Evolutionary conservation across 495 filamentous ascomycete species (phyloP).

Genomic region (Mytilinidion resinicola): DNA sequence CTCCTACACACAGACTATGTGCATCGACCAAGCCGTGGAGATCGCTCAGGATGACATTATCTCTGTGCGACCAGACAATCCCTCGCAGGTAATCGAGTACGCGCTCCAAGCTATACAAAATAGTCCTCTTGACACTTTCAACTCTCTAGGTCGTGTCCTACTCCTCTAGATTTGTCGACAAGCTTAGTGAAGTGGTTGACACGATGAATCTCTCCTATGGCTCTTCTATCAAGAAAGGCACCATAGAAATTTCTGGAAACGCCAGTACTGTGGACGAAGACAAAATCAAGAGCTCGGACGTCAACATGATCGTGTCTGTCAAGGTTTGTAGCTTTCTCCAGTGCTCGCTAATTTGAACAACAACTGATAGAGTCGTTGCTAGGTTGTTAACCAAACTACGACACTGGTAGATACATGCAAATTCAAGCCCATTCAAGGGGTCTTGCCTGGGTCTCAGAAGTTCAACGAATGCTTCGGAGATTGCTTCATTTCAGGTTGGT

Average conservation of each 20-base stretch:
- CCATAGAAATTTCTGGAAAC: conserved; percentile 25
- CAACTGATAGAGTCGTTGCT: background rate
- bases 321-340: conserved; percentile 1
- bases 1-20: background rate
- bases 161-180: conserved; percentile 24
- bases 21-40: background rate
- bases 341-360: background rate
- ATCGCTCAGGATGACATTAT: background rate
- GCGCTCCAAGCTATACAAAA: background rate
- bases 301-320: conserved; percentile 29
- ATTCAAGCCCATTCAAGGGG: background rate
- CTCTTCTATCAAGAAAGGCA: conserved; percentile 28
- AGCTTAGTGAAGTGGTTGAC: conserved; percentile 28
- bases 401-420: background rate
- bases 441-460: background rate
- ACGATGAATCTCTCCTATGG: conserved; percentile 25
- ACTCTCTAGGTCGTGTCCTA: conserved; percentile 29
- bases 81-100: background rate
- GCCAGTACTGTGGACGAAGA: conserved; percentile 25
- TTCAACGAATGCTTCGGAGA: conserved; percentile 31
- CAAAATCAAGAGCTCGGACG: conserved; percentile 28
- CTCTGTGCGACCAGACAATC: background rate
- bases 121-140: background rate
- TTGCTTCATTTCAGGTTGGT: conserved; percentile 30
- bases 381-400: background rate